Evolutionary conservation across 2,329 filamentous ascomycete species (phyloP), one percentile per base, ranked within the genome.

Genomic region (Rugonectria rugulosa): DNA sequence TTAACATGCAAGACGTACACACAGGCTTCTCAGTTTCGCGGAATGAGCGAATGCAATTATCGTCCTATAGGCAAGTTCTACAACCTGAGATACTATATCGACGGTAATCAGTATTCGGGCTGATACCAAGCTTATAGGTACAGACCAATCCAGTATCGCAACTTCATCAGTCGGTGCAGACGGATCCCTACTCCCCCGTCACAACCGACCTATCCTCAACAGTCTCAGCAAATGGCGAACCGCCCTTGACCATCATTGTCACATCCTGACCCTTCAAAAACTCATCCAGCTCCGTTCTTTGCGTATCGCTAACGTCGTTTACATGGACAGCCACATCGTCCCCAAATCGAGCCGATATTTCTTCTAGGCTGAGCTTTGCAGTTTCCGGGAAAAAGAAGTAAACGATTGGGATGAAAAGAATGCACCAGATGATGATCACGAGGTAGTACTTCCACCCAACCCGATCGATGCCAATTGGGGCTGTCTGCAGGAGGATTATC

Each of bases 381-480:
- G 70, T 71, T 11, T 72, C 70, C 0, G 68, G 70, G 47, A 70
- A 72, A 59, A 65, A 71, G 10, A 70, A 65, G 34, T 71, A 73
- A 12, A 72, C 69, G 9, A 68, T 61, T 0, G 70, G 70, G 1
- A 70, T 62, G 37, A 69, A 72, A 0, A 67, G 14, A n/a, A 65
- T 57, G 17, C 61, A 77, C 76, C 76, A 79, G 44, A 68, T 68
- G 23, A 80, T 78, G 26, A 80, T 74, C 21, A 81, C 72, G 1
- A 81, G 70, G 54, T 79, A 81, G 62, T 79, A 81, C 63, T 79
- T 81, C 79, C 79, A 82, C 6, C 77, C 77, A 0, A 78, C 72
- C 5, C 73, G 68, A 6, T 71, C 71, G 57, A 81, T 77, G 0
- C 75, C 66, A 10, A 67, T 63, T 0, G 65, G 65, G 0, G 64